A percentile compares a stretch with the other conserved stretches of the same genome.
phyloP scores from a whole-genome alignment of 805 yeast genomes.

The Teunomyces pallodes region DNA sequence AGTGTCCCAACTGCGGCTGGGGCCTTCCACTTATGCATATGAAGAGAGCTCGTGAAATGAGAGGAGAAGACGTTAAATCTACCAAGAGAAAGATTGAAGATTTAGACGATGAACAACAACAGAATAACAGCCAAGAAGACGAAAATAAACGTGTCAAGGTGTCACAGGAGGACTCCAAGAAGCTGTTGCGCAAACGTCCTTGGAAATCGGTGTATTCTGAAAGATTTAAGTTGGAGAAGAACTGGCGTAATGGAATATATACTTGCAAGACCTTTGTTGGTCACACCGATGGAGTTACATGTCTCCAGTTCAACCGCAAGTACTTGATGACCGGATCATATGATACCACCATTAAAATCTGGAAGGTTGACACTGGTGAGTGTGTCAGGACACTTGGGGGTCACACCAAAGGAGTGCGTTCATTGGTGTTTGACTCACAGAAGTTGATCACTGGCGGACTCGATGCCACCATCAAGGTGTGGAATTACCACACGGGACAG shows the following conservation, averaged over 20 bases:
- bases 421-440: constrained; percentile 81
- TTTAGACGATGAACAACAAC: constrained; percentile 7
- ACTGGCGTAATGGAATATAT: constrained; percentile 88
- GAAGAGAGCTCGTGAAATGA: constrained; percentile 61
- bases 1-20: constrained; percentile 99
- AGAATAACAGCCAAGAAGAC: constrained; percentile 3
- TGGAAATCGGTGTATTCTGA: constrained; percentile 96
- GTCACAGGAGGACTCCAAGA: constrained; percentile 6
- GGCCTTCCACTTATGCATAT: constrained; percentile 93
- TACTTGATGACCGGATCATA: constrained; percentile 87
- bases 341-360: constrained; percentile 86
- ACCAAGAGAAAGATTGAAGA: constrained; percentile 15
- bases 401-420: constrained; percentile 84
- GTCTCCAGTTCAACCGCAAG: constrained; percentile 77
- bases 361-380: constrained; percentile 84
- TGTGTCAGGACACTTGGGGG: constrained; percentile 76
- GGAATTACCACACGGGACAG: constrained; percentile 94
- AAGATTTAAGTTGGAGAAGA: constrained; percentile 84
- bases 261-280: constrained; percentile 65
- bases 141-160: constrained; percentile 1
- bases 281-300: constrained; percentile 85
- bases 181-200: constrained; percentile 52
- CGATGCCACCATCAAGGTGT: constrained; percentile 87
- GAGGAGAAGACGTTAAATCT: constrained; percentile 15
- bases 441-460: constrained; percentile 90